A percentile compares a stretch with the other conserved stretches of the same genome.
Conservation (phyloP, 2,329 filamentous ascomycete genomes). For the Aaosphaeria pasadenensis region DNA sequence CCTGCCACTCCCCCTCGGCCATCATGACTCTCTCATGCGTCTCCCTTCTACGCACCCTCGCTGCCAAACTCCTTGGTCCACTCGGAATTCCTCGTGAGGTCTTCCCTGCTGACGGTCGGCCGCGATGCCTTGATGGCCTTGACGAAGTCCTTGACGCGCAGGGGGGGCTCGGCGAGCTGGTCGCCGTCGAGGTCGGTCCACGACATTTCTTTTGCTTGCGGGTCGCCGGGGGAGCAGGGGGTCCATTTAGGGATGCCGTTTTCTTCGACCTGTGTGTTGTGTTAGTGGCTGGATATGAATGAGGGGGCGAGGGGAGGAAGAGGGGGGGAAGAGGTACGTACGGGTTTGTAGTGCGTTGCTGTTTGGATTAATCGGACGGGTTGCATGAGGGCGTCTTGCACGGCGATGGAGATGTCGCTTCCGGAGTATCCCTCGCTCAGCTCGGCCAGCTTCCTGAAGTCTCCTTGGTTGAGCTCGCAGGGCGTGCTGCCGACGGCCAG, state of each 20-base stretch:
- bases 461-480: constrained; percentile 72
- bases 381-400: constrained; percentile 96
- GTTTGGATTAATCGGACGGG: constrained; percentile 95
- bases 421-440: constrained; percentile 93
- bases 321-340: constrained; percentile 39
- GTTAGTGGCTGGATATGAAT: constrained; percentile 3
- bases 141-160: constrained; percentile 88
- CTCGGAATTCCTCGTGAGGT: constrained; percentile 78
- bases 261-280: constrained; percentile 59
- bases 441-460: constrained; percentile 76
- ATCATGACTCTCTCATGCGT: background rate
- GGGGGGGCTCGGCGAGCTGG: constrained; percentile 77
- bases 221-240: constrained; percentile 90
- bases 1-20: background rate
- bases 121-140: constrained; percentile 84
- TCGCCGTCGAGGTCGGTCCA: constrained; percentile 87
- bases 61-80: constrained; percentile 98
- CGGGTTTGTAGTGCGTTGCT: constrained; percentile 95
- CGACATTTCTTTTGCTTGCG: constrained; percentile 84
- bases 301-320: background rate
- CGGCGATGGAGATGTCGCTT: constrained; percentile 91
- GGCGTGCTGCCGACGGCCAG: constrained; percentile 90
- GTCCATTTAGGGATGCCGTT: constrained; percentile 69
- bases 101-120: constrained; percentile 85
- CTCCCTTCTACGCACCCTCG: constrained; percentile 64